Base-by-base conservation (phyloP, 345 rosid species). In the Chamaenerion angustifolium region DNA sequence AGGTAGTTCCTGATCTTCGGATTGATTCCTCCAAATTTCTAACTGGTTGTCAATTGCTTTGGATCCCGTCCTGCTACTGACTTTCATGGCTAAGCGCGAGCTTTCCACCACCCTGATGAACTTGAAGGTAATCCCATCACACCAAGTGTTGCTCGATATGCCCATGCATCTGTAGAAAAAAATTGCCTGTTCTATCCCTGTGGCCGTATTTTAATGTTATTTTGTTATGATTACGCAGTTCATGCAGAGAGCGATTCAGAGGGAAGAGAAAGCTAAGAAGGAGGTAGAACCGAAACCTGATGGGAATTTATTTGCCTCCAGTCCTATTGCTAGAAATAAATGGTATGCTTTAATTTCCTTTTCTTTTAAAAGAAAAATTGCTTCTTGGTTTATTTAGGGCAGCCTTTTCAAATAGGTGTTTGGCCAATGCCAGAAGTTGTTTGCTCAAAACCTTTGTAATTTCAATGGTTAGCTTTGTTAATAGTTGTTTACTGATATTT, bases 61-160 rank as follows among this genome's bases (percentile, higher is more conserved):
- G 8, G 37, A 8, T 31, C 1, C 37, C 8, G 7, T 31, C 6
- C 37, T 31, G 37, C 37, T 7, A 31, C 37, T 31, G 37, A 31
- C 6, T 31, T 31, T 7, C 51, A 87, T 83, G 96, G 81, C 88
- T 46, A 87, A 80, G 65, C 83, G 93, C 23, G 98, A 83, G 78
- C 74, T 90, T 27, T 86, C 95, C 51, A 76, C 66, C 64, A 90
- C 95, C 45, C 71, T 90, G 71, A 79, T 60, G 76, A 87, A 76
- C 65, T 72, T 90, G 65, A 90, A 83, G 95, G 98, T 90, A 73
- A 64, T 8, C 10, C 11, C 16, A 18, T 4, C 11, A 21, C 27
- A 48, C 31, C 7, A 19, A 5, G 5, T 49, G 9, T 25, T 25
- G 40, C 16, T 27, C 9, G 10, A 11, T 49, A 10, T 31, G 37